A percentile compares a stretch with the other conserved stretches of the same genome.
Conservation (phyloP, 2,329 filamentous ascomycete species). For the Cryphonectria naterciae region DNA sequence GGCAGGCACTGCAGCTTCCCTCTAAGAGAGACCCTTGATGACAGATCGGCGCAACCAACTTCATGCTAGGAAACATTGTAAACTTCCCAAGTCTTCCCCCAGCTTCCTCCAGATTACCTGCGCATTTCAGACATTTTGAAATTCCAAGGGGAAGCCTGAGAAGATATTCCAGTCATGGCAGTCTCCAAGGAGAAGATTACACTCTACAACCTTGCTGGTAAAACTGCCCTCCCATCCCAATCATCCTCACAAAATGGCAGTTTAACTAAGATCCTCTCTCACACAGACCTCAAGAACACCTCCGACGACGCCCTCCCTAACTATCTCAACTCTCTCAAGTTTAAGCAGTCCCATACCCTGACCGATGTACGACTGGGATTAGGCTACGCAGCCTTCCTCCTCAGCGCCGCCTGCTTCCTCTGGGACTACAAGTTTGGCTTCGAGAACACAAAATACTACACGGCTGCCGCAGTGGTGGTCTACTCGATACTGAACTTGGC, state of each 20-base stretch:
- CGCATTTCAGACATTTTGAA: neutral
- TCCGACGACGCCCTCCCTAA: slow-evolving; percentile 93
- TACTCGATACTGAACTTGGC: slow-evolving; percentile 80
- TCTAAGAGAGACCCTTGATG: slow-evolving; percentile 1
- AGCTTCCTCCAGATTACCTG: neutral
- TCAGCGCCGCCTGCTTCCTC: slow-evolving; percentile 82
- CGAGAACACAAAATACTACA: slow-evolving; percentile 81
- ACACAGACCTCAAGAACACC: slow-evolving; percentile 89
- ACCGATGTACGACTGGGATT: slow-evolving; percentile 82
- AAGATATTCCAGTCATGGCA: slow-evolving; percentile 40
- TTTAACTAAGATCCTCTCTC: slow-evolving; percentile 25
- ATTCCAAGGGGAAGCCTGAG: neutral
- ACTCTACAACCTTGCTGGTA: slow-evolving; percentile 70
- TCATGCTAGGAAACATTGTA: neutral
- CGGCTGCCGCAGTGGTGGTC: slow-evolving; percentile 74
- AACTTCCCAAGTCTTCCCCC: neutral
- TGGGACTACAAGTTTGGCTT: slow-evolving; percentile 93
- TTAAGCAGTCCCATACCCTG: slow-evolving; percentile 79
- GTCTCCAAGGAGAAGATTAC: slow-evolving; percentile 60
- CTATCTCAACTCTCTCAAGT: slow-evolving; percentile 87
- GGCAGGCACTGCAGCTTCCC: slow-evolving; percentile 7
- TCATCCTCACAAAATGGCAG: slow-evolving; percentile 9
- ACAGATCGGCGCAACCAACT: slow-evolving; percentile 15
- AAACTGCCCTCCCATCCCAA: slow-evolving; percentile 2
- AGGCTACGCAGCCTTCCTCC: slow-evolving; percentile 79